Percentiles rank a stretch among this genome's conserved stretches.
Evolutionary conservation across 2,329 filamentous ascomycete genomes (phyloP).

Genomic region (Colletotrichum truncatum): DNA sequence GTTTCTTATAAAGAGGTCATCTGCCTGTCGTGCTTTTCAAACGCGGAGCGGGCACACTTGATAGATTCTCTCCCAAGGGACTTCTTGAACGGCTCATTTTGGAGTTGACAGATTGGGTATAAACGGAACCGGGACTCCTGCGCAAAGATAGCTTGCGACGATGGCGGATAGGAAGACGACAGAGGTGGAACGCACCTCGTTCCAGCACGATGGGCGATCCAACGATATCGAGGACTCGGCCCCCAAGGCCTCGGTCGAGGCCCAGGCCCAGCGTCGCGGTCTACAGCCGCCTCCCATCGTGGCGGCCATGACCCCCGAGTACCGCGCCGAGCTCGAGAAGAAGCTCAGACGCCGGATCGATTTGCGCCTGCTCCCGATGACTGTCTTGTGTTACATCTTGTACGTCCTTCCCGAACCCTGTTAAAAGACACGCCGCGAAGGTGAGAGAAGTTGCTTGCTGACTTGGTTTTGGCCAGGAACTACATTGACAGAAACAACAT

Average conservation of each 20-base stretch:
- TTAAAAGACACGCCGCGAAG: too few species aligned
- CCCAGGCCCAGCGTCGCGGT: constrained; percentile 3
- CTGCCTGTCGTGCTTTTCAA: too few species aligned
- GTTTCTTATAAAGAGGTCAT: too few species aligned
- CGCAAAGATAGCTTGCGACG: not conserved
- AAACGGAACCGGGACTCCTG: too few species aligned
- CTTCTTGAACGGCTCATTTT: too few species aligned
- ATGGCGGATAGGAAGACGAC: constrained; percentile 24
- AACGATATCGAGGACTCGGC: not conserved
- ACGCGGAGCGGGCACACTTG: too few species aligned
- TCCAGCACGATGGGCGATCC: constrained; percentile 7
- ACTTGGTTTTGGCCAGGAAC: constrained; percentile 17
- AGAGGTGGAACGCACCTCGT: constrained; percentile 21
- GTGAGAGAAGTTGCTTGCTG: too few species aligned
- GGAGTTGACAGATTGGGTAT: too few species aligned
- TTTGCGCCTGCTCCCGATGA: constrained; percentile 50
- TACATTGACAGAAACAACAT: constrained; percentile 44
- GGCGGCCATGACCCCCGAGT: constrained; percentile 23
- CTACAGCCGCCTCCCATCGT: constrained; percentile 17
- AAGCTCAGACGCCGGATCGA: constrained; percentile 49
- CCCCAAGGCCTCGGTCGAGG: constrained; percentile 14
- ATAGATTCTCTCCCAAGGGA: too few species aligned
- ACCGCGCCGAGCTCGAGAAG: constrained; percentile 35
- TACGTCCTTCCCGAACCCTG: too few species aligned
- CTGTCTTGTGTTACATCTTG: constrained; percentile 64